Percentiles rank a stretch among this genome's conserved stretches.
Evolutionary conservation across 768 basidiomycete genomes (phyloP).

Genomic region (Leccinum pellstonianum): DNA sequence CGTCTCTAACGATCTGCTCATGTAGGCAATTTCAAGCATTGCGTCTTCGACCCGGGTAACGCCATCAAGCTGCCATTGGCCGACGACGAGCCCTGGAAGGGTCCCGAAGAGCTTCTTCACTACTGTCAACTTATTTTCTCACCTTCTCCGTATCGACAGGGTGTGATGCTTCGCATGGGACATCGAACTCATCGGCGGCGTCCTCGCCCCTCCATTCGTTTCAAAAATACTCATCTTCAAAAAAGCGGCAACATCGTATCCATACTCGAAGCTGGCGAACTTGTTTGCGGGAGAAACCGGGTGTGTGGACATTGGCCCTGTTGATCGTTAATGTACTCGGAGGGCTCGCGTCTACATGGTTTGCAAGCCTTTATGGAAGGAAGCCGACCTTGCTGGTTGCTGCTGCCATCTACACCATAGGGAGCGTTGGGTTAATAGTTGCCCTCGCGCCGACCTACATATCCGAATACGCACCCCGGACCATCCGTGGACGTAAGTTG

Average conservation of each 20-base stretch:
- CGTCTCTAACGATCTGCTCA: no score
- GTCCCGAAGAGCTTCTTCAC: constrained; percentile 20
- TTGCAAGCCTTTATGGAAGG: constrained; percentile 34
- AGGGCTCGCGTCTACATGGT: constrained; percentile 28
- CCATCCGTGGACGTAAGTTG: constrained; percentile 34
- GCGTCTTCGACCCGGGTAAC: no score
- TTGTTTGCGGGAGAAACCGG: background rate
- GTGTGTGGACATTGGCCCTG: background rate
- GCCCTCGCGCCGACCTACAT: constrained; percentile 39
- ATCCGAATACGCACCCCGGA: constrained; percentile 33
- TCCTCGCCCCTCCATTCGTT: constrained; percentile 36
- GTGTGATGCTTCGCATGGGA: constrained; percentile 38
- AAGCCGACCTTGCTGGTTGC: constrained; percentile 32
- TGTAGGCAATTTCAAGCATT: no score
- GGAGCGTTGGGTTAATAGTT: constrained; percentile 36
- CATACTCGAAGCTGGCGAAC: constrained; percentile 35
- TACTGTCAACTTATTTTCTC: constrained; percentile 36
- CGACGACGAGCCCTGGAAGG: constrained; percentile 20
- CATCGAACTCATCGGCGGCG: constrained; percentile 37
- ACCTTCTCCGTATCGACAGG: constrained; percentile 35
- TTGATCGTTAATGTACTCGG: constrained; percentile 11
- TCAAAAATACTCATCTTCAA: constrained; percentile 31
- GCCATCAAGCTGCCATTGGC: background rate
- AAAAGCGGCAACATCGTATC: constrained; percentile 38
- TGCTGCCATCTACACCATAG: constrained; percentile 34